Conservation (phyloP, 352 stramenopile species). For the Phytopythium ostracodes region DNA sequence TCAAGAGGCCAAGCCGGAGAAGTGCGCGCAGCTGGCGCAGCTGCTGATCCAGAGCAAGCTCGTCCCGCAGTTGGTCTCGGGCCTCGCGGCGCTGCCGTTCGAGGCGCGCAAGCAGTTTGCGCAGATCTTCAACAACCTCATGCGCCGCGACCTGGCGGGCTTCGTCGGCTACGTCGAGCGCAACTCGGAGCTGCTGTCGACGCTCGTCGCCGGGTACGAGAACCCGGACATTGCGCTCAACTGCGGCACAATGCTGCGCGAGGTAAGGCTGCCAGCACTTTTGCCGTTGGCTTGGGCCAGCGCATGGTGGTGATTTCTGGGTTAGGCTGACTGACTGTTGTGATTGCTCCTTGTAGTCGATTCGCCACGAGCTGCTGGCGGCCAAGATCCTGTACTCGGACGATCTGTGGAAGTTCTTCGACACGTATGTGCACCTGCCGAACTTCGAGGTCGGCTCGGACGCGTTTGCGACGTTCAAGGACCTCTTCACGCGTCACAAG, state of each 20-base stretch:
- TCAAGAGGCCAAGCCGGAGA: constrained; percentile 73
- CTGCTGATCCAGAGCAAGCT: constrained; percentile 67
- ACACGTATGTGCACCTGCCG: constrained; percentile 84
- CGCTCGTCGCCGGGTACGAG: constrained; percentile 81
- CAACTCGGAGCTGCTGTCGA: constrained; percentile 67
- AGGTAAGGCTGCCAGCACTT: constrained; percentile 42
- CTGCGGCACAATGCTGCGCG: constrained; percentile 87
- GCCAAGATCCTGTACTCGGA: constrained; percentile 74
- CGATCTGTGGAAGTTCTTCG: constrained; percentile 89
- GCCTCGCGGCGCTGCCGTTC: constrained; percentile 75
- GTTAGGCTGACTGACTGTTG: background rate
- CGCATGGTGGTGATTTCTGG: background rate
- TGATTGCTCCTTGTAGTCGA: constrained; percentile 30
- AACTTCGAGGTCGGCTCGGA: constrained; percentile 93
- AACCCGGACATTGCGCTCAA: constrained; percentile 86
- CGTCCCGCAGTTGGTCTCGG: constrained; percentile 64
- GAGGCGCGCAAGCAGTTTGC: constrained; percentile 84
- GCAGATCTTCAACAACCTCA: constrained; percentile 89
- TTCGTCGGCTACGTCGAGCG: constrained; percentile 82
- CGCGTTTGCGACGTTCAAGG: constrained; percentile 88
- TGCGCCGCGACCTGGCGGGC: constrained; percentile 75
- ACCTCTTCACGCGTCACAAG: constrained; percentile 89
- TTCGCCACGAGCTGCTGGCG: constrained; percentile 76
- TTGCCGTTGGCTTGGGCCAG: background rate
- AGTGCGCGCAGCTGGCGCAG: constrained; percentile 72